Percentiles rank a stretch among this genome's conserved stretches.
These are phyloP conservation scores for Prinsepia uniflora DNA, from an alignment of 306 rosid genomes.

Conservation along the genomic window DNA sequence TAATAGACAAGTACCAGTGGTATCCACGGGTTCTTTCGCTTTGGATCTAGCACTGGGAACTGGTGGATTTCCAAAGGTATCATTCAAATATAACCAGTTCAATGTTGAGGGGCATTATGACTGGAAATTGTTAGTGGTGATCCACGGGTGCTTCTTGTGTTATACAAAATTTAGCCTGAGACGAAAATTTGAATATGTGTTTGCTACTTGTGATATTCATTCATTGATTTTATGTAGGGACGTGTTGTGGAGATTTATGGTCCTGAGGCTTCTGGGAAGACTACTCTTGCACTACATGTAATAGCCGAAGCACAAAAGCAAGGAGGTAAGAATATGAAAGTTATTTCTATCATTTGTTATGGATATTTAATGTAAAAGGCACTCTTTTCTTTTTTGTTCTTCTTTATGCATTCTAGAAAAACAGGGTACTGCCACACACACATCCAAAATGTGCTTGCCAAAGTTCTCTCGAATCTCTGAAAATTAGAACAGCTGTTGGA, in stretches of 20 bases:
- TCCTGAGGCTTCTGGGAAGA: constrained; percentile 95
- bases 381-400: constrained; percentile 16
- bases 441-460: neutral
- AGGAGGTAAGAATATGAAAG: constrained; percentile 47
- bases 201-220: constrained; percentile 22
- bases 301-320: constrained; percentile 92
- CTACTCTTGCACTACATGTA: constrained; percentile 84
- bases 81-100: neutral
- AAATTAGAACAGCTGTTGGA: neutral
- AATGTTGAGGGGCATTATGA: neutral
- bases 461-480: neutral
- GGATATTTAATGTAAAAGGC: neutral
- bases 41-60: constrained; percentile 78
- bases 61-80: constrained; percentile 94
- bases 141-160: neutral
- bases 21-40: constrained; percentile 78
- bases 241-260: constrained; percentile 92
- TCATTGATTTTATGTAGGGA: constrained; percentile 48
- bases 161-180: neutral
- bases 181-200: neutral
- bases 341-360: neutral
- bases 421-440: neutral
- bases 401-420: neutral
- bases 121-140: neutral
- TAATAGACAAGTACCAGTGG: constrained; percentile 57